Base-by-base conservation (phyloP, 352 stramenopile species). In the Phytopythium vexans region DNA sequence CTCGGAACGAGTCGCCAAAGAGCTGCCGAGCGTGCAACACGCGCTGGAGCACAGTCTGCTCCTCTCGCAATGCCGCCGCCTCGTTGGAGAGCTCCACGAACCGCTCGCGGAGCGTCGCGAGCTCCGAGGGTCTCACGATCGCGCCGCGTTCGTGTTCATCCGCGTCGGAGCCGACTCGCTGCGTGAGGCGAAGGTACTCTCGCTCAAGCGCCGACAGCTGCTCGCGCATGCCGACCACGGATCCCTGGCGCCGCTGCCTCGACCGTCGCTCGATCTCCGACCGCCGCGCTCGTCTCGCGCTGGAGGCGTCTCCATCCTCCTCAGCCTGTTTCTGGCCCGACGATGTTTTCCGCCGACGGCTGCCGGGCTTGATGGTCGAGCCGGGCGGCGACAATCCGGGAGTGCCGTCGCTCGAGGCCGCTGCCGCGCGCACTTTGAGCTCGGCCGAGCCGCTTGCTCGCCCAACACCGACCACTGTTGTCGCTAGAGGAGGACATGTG, bases 261-360 rank as follows among this genome's bases (percentile, higher is more conserved):
- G 77, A 88, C 40, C 74, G 69, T 49, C 72, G 70, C 58, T 88
- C 77, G 48, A 88, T 86, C 68, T 86, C 77, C 16, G 72, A 81
- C 15, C 77, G 63, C 2, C 70, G 54, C 5, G 72, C 67, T 14
- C 77, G 77, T 54, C 74, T 75, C 1, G 54, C 46, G 15, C 68
- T 61, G 7, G 34, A 27, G 21, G 21, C 21, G 21, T 58, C 10
- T 32, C n/a, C 38, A 42, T 42, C 21, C 21, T 27, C 21, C 21
- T 27, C 21, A 27, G 21, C 21, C 21, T 27, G 21, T 27, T 27
- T 27, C 21, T 27, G 21, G 21, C 21, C 21, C 21, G 21, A 27
- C 21, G 21, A 27, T 27, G 21, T 27, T 27, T 27, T 27, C 35
- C 47, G 14, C 47, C 35, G 33, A n/a, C 46, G 10, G 8, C 46